These are phyloP conservation scores for Xylaria sp. DNA, from an alignment of 495 filamentous ascomycete genomes.

Conservation along the genomic window DNA sequence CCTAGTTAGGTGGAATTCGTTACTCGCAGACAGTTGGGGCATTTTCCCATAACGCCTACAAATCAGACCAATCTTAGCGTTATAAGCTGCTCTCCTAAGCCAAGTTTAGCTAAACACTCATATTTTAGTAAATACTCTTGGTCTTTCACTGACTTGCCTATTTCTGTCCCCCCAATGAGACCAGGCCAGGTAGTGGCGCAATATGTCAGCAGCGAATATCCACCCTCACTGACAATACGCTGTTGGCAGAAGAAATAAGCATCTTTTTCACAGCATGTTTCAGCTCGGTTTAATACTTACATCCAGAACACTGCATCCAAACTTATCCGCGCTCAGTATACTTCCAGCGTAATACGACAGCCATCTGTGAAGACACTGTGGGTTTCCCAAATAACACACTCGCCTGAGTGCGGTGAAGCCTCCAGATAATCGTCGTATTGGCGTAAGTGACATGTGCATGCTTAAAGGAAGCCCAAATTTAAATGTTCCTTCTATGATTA, in stretches of 20 bases:
- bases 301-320: background rate
- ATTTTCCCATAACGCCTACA: background rate
- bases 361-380: background rate
- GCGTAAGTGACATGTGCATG: background rate
- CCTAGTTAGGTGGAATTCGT: background rate
- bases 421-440: background rate
- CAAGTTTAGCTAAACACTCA: background rate
- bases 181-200: background rate
- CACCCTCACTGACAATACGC: background rate
- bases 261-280: background rate
- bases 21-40: background rate
- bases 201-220: background rate
- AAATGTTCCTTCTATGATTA: background rate
- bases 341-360: background rate
- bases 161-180: background rate
- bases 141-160: background rate
- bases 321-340: background rate
- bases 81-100: background rate
- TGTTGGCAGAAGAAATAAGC: background rate
- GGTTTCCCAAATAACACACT: background rate
- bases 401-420: background rate
- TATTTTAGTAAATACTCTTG: background rate
- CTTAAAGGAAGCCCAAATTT: background rate
- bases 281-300: background rate
- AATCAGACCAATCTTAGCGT: background rate